These are phyloP conservation scores for Globisporangium viniferum DNA, from an alignment of 352 stramenopile genomes.

Conservation along the genomic window DNA sequence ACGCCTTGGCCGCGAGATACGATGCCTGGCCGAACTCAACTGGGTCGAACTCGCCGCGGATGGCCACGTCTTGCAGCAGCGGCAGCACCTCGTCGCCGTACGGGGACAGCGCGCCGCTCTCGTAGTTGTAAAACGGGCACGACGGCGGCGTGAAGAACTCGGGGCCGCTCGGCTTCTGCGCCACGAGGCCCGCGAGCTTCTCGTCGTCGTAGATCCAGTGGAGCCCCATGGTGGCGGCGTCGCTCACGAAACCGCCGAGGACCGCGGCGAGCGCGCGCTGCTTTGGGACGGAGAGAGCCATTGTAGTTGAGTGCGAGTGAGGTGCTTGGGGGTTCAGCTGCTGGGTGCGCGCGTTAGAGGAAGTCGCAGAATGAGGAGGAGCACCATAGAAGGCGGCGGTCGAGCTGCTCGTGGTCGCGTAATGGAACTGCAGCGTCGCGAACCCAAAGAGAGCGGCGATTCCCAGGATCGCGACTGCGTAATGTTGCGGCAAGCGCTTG, in stretches of 20 bases:
- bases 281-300: conserved; percentile 29
- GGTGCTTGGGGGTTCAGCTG: neutral
- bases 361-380: conserved; percentile 7
- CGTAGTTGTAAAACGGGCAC: conserved; percentile 65
- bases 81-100: conserved; percentile 68
- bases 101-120: conserved; percentile 46
- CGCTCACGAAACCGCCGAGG: conserved; percentile 50
- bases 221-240: conserved; percentile 66
- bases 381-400: neutral
- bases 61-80: conserved; percentile 49
- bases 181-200: conserved; percentile 26
- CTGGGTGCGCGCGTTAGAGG: conserved; percentile 1
- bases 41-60: conserved; percentile 40
- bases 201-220: conserved; percentile 77
- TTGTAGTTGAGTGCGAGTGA: neutral
- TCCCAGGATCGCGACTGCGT: neutral
- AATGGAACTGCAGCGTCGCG: conserved; percentile 4
- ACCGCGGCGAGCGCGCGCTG: conserved; percentile 48
- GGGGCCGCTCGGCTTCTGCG: conserved; percentile 10
- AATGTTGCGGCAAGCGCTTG: conserved; percentile 9
- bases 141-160: conserved; percentile 62
- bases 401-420: neutral
- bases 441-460: neutral
- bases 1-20: conserved; percentile 54
- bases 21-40: conserved; percentile 40